phyloP scores from a whole-genome alignment of 2,329 filamentous ascomycete genomes.

The Penicillium griseofulvum region DNA sequence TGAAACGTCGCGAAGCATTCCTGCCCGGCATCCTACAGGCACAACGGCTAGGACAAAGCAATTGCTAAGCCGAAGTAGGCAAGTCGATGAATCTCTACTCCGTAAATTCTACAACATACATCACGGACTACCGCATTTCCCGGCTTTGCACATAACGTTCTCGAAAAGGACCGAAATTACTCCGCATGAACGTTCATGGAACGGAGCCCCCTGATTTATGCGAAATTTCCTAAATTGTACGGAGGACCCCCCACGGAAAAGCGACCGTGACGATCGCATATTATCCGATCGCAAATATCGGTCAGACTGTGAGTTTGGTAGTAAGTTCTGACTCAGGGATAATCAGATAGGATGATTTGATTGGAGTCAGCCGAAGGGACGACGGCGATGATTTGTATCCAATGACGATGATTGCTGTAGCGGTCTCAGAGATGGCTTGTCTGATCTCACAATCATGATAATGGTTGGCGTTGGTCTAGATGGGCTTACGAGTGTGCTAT shows the following conservation, averaged over 20 bases:
- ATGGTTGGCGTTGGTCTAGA: constrained; percentile 2
- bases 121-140: not conserved
- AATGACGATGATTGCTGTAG: not conserved
- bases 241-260: not conserved
- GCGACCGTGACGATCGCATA: constrained; percentile 6
- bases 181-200: not conserved
- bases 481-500: constrained; percentile 2
- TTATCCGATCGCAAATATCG: constrained; percentile 10
- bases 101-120: not conserved
- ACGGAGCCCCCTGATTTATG: not conserved
- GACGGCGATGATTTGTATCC: not conserved
- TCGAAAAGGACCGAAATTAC: constrained; percentile 4
- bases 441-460: not conserved
- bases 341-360: not conserved
- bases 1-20: constrained; percentile 6
- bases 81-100: constrained; percentile 7
- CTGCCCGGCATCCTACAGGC: not conserved
- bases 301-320: too few species aligned
- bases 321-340: not conserved
- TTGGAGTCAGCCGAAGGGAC: not conserved
- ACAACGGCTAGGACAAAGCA: constrained; percentile 4
- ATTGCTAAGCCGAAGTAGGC: constrained; percentile 2
- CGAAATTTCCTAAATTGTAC: not conserved
- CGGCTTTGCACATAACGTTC: constrained; percentile 14
- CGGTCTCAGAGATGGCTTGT: constrained; percentile 4